phyloP scores from a whole-genome alignment of 2,329 filamentous ascomycete species.

The Lasiodiplodia citricola region DNA sequence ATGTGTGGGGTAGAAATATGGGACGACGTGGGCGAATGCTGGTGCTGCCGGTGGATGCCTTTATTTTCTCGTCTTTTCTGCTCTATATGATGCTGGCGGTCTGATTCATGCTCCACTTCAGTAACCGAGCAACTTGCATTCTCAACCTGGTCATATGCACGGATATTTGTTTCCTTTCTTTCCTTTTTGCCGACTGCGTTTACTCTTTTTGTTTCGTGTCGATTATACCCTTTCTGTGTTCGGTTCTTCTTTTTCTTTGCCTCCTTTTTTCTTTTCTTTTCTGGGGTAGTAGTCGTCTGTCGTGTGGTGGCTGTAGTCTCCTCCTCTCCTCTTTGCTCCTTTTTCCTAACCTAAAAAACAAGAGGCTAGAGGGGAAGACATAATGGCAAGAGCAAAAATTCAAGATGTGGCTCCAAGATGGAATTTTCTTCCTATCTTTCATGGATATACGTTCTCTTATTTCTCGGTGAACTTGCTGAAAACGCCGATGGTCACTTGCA shows the following conservation, averaged over 20 bases:
- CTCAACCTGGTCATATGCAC: not conserved
- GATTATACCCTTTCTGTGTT: slow-evolving; percentile 22
- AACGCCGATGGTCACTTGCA: not conserved
- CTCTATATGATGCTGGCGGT: not conserved
- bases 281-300: not conserved
- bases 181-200: not conserved
- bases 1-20: not conserved
- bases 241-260: not conserved
- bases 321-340: too few species aligned
- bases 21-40: not conserved
- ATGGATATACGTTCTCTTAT: not conserved
- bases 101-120: not conserved
- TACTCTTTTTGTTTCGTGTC: not conserved
- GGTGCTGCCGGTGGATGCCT: not conserved
- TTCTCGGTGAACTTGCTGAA: not conserved
- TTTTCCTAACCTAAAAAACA: not conserved
- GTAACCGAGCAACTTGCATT: not conserved
- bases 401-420: not conserved
- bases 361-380: not conserved
- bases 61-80: not conserved
- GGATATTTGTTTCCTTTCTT: not conserved
- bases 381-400: not conserved
- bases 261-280: not conserved
- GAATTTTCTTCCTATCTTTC: not conserved
- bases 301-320: not conserved